Evolutionary conservation across 176 grass and related monocot genomes (phyloP), one percentile per base, ranked within the genome.

Genomic region (Raddia distichophylla): DNA sequence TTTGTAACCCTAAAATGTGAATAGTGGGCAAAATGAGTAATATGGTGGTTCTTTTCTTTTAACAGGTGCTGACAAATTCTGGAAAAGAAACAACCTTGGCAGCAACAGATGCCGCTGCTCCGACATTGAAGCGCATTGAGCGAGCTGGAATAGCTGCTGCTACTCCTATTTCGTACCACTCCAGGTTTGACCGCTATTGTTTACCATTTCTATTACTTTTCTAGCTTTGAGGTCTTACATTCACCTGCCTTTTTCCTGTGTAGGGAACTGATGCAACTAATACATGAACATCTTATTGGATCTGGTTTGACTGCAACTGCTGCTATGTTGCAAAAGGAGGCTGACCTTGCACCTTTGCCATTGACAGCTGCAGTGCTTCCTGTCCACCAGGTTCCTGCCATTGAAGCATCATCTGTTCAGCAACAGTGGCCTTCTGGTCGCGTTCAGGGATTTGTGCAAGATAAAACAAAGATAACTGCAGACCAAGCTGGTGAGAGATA

Each of bases 111-210:
- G 96, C 96, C 66, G 93, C 93, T 73, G 96, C 96, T 84, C 96
- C 96, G 43, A 86, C 96, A 50, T 82, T 99, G 75, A 94, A 85
- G 63, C 96, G 96, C 40, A 95, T 99, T 73, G 96, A 99, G 68
- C 90, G 96, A 88, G 93, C 96, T 54, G 96, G 93, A 48, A 95
- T 99, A 80, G 96, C 93, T 47, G 96, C 96, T 79, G 96, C 96
- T 62, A 95, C 96, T 84, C 96, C 93, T 62, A 91, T 99, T 69
- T 90, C 93, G 11, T 99, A 99, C 75, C 93, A 99, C 60, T 99
- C 96, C 33, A 99, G 94, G 94, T 97, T 87, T 80, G 70, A 37
- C 61, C 68, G 52, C 44, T 75, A n/a, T 67, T 83, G 57, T 32
- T 66, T 77, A 5, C 11, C n/a, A 80, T 18, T 61, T 78, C 37